A percentile compares a stretch with the other conserved stretches of the same genome.
Conservation (phyloP, 495 filamentous ascomycete genomes). For the Diplogelasinospora grovesii region DNA sequence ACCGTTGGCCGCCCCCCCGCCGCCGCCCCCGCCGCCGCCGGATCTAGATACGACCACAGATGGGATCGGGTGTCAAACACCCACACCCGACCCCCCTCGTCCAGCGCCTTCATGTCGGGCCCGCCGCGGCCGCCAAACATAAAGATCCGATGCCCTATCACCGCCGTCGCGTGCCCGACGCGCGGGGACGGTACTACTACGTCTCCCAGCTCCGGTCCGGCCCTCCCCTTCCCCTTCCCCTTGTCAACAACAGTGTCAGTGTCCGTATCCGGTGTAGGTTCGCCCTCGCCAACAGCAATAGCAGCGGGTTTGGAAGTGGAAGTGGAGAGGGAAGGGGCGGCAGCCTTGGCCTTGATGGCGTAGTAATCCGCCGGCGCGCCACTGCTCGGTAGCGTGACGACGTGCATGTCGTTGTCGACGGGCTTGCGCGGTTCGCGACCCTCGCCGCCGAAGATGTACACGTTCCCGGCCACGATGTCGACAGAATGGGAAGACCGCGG, state of each 20-base stretch:
- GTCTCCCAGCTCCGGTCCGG: conserved; percentile 14
- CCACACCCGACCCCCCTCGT: conserved; percentile 62
- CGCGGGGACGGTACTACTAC: conserved; percentile 47
- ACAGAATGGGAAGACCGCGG: conserved; percentile 65
- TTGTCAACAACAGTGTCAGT: conserved; percentile 5
- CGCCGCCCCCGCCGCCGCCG: no score
- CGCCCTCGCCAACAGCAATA: conserved; percentile 31
- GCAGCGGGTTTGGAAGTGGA: conserved; percentile 12
- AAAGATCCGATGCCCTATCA: conserved; percentile 55
- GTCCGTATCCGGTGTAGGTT: conserved; percentile 25
- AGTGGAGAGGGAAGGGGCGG: no score
- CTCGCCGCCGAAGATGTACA: conserved; percentile 66
- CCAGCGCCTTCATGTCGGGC: conserved; percentile 37
- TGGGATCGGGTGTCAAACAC: conserved; percentile 53
- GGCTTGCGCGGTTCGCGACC: conserved; percentile 39
- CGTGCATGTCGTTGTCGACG: conserved; percentile 63
- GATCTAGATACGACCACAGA: conserved; percentile 52
- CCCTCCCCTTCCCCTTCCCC: conserved; percentile 22
- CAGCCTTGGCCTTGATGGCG: conserved; percentile 39
- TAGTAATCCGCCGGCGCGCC: conserved; percentile 51
- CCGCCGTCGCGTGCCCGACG: conserved; percentile 51
- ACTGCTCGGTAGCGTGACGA: conserved; percentile 52
- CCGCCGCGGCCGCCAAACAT: conserved; percentile 54
- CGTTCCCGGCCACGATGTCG: conserved; percentile 56
- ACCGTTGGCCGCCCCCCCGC: no score